Evolutionary conservation across 768 basidiomycete genomes (phyloP).

Genomic region (Tephrocybe sp.): DNA sequence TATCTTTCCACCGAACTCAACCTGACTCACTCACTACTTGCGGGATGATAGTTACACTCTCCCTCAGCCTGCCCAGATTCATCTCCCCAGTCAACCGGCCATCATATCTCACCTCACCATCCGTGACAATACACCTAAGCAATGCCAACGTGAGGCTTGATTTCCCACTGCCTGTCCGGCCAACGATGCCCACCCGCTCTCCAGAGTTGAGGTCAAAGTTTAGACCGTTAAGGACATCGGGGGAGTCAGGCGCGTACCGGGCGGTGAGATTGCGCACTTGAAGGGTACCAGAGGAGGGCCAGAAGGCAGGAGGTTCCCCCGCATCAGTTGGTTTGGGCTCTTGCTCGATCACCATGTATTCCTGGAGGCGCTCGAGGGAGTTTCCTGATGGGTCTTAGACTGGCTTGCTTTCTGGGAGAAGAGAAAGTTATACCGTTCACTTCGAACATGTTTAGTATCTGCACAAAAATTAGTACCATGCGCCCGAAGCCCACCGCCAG

Average conservation of each 20-base stretch:
- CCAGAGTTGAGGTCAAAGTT: slow-evolving; percentile 52
- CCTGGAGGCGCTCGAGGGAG: slow-evolving; percentile 67
- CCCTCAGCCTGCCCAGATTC: slow-evolving; percentile 54
- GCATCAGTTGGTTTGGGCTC: slow-evolving; percentile 36
- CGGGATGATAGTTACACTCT: slow-evolving; percentile 59
- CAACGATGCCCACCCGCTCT: slow-evolving; percentile 51
- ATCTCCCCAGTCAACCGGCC: slow-evolving; percentile 44
- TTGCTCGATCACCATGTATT: slow-evolving; percentile 55
- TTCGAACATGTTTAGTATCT: slow-evolving; percentile 41
- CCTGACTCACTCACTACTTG: slow-evolving; percentile 33
- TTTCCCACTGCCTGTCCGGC: slow-evolving; percentile 22
- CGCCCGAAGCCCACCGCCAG: slow-evolving; percentile 48
- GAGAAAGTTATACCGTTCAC: slow-evolving; percentile 33
- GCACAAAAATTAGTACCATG: slow-evolving; percentile 48
- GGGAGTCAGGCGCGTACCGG: slow-evolving; percentile 44
- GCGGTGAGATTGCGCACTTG: slow-evolving; percentile 30
- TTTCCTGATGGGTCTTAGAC: slow-evolving; percentile 1
- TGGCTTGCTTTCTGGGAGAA: background rate
- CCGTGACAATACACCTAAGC: slow-evolving; percentile 53
- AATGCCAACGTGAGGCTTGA: slow-evolving; percentile 58
- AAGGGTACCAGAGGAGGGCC: slow-evolving; percentile 42
- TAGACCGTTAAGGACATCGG: slow-evolving; percentile 30
- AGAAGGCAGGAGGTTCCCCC: slow-evolving; percentile 59
- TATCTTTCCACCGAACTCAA: background rate
- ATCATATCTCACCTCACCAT: slow-evolving; percentile 56